Conservation (phyloP, 2,329 filamentous ascomycete species). For the Drechslerella dactyloides region DNA sequence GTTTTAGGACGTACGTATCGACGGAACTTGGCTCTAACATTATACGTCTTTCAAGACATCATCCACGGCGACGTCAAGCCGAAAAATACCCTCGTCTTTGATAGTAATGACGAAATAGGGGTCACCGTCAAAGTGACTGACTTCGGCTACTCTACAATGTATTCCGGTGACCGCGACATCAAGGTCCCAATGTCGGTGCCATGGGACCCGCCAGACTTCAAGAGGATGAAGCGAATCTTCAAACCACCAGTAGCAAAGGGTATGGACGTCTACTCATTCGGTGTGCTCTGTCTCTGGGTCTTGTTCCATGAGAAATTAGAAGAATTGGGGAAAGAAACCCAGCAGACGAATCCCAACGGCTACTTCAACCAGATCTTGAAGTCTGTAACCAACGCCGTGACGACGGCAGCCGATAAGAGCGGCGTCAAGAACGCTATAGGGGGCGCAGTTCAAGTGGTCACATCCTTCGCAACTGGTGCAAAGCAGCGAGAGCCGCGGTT, state of each 20-base stretch:
- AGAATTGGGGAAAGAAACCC: not conserved
- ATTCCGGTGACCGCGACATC: not conserved
- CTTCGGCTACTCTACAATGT: constrained; percentile 5
- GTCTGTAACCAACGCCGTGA: not conserved
- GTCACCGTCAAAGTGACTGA: constrained; percentile 1
- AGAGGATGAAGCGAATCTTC: not conserved
- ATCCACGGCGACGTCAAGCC: constrained; percentile 3
- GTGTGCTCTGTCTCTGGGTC: constrained; percentile 2
- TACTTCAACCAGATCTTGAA: not conserved
- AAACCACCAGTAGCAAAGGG: constrained; percentile 2
- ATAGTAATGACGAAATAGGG: not conserved
- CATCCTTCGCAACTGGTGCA: not conserved
- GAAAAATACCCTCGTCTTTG: constrained; percentile 2
- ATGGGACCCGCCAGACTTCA: constrained; percentile 2
- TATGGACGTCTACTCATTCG: constrained; percentile 1
- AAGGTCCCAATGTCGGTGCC: not conserved
- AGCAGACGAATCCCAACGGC: not conserved
- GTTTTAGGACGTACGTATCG: not conserved
- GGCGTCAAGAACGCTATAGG: not conserved
- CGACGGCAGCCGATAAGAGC: not conserved
- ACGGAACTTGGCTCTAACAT: not conserved
- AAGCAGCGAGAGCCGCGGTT: not conserved
- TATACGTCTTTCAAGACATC: not conserved
- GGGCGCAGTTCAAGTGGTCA: not conserved
- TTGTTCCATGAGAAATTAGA: not conserved